A percentile compares a stretch with the other conserved stretches of the same genome.
phyloP scores from a whole-genome alignment of 2,329 filamentous ascomycete species.

The Hansfordia pulvinata region DNA sequence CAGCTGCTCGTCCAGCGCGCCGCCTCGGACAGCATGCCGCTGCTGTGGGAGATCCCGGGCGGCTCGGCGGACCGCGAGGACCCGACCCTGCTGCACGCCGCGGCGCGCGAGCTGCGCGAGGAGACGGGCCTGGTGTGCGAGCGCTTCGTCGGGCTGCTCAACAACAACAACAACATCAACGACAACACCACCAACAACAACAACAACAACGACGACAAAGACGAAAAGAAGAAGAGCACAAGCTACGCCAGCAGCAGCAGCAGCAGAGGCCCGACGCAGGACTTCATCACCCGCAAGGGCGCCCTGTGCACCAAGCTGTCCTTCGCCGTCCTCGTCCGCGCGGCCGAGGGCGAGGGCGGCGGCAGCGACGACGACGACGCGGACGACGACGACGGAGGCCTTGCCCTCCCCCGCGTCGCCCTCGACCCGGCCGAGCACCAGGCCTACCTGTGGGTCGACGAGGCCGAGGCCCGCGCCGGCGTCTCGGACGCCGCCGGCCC shows the following conservation, averaged over 20 bases:
- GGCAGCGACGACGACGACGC: no score
- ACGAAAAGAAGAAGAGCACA: not conserved
- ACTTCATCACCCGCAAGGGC: conserved; percentile 1
- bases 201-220: no score
- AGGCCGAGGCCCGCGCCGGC: conserved; percentile 13
- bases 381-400: no score
- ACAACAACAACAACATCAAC: no score
- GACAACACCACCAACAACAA: no score
- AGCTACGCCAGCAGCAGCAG: not conserved
- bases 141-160: conserved; percentile 6
- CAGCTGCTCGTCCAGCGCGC: conserved; percentile 24
- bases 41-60: conserved; percentile 26
- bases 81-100: conserved; percentile 20
- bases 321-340: conserved; percentile 14
- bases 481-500: conserved; percentile 1
- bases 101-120: conserved; percentile 25
- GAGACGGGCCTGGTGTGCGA: conserved; percentile 20
- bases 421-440: conserved; percentile 19
- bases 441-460: conserved; percentile 17
- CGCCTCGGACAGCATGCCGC: conserved; percentile 19
- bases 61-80: conserved; percentile 23
- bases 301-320: conserved; percentile 12
- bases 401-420: conserved; percentile 9
- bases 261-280: conserved; percentile 4
- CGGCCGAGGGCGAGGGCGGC: conserved; percentile 3